These are phyloP conservation scores for Trametes hirsuta DNA, from an alignment of 1,284 basidiomycete species.

Conservation along the genomic window DNA sequence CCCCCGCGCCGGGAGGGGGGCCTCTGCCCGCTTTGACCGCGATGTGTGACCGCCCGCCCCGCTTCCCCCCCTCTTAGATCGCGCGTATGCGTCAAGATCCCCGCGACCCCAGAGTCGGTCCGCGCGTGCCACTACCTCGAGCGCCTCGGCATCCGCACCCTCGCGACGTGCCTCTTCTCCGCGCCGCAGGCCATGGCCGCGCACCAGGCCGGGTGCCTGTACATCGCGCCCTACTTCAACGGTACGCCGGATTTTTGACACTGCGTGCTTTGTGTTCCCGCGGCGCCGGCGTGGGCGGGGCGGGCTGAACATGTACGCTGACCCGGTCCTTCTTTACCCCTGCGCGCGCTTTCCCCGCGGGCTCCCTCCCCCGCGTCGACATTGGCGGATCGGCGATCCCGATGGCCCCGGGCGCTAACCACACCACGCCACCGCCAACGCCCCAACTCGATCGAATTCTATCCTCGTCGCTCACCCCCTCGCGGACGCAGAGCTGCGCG, in stretches of 20 bases:
- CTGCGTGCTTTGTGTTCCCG: no score
- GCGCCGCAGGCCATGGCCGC: conserved; percentile 51
- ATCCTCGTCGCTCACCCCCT: neutral
- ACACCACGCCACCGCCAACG: no score
- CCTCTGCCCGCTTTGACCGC: neutral
- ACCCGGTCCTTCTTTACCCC: neutral
- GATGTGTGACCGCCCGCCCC: neutral
- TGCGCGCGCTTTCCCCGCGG: no score
- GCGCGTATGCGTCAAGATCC: conserved; percentile 56
- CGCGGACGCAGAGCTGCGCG: conserved; percentile 44
- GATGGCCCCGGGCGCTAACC: no score
- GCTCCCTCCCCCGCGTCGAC: no score
- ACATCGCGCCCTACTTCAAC: conserved; percentile 55
- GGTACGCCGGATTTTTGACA: conserved; percentile 31
- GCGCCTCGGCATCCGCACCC: conserved; percentile 46
- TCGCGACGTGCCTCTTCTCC: conserved; percentile 52
- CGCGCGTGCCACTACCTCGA: conserved; percentile 48
- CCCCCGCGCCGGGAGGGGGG: neutral
- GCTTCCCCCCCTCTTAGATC: conserved; percentile 30
- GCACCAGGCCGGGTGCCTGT: conserved; percentile 49
- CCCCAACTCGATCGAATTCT: neutral
- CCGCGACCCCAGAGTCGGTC: conserved; percentile 48
- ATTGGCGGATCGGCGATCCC: no score
- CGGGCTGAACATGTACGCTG: neutral
- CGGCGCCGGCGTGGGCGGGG: neutral